Base-by-base conservation (phyloP, 1,284 basidiomycete genomes). In the Megacollybia platyphylla region DNA sequence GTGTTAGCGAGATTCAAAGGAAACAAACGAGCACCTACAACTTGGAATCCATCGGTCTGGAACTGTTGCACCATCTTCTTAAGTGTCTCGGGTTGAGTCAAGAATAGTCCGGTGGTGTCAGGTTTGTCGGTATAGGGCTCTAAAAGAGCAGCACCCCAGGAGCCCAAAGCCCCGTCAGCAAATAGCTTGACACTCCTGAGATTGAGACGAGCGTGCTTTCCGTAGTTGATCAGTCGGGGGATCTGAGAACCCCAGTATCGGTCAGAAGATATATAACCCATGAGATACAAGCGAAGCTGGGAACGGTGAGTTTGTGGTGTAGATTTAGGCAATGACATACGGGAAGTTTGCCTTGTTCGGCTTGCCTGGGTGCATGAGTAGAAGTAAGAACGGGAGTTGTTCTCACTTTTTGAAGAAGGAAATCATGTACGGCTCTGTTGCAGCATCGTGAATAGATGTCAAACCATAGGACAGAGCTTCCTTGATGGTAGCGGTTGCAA, bases 131-230 rank as follows among this genome's bases (percentile, higher is more conserved):
- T 70, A 56, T 96, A 97, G 9, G 89, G 87, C 34, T 84, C 73
- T 11, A 88, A 65, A 46, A 97, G 70, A 0, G 92, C 91, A 0
- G 92, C 89, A 3, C 92, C 92, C 73, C 87, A 89, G 1, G 85
- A 89, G 0, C 92, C 91, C 1, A 97, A 71, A 1, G 93, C 91
- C 73, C 84, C 86, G 51, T 91, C 87, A 0, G 78, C 71, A 54
- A 88, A 85, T 2, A 96, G 68, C 59, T 96, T 97, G 52, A 94
- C 71, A 38, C 80, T 76, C 7, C 79, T 76, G n/a, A 89, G 57
- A 27, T 71, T 82, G 18, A 91, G 64, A 27, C 77, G 72, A 4
- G 67, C 71, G 41, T 81, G 71, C 31, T 65, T 62, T 1, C 79
- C 81, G 44, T 81, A 75, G 48, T 80, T 64, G 27, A 74, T 52